Base-by-base conservation (phyloP, 1,139 yeast genomes). In the Sugiyamaella pinicola region DNA sequence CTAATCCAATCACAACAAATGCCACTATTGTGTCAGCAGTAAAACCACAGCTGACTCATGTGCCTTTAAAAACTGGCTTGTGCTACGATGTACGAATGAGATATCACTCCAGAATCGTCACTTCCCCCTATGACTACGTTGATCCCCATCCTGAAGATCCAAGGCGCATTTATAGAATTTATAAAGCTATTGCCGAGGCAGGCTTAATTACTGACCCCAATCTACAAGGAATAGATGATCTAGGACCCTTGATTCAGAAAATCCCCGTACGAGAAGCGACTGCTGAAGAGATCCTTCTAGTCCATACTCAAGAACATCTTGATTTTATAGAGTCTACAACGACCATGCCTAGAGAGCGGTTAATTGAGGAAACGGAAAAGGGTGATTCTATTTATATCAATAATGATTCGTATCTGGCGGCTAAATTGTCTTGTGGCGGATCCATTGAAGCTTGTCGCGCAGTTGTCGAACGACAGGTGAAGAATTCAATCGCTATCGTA, bases 71-170 rank as follows among this genome's bases (percentile, higher is more conserved):
- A 68, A 91, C 99, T 0, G 99, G 99, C 0, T 74, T 95, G 18
- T 95, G 96, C 56, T 95, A 95, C 70, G 99, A 95, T 67, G 97
- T 91, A 18, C 79, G 98, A 56, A 93, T 95, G 99, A 78, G 99
- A 58, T 93, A 91, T 69, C 99, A 95, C 67, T 96, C 97, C 39
- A 89, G 90, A 67, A 85, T 93, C 53, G 91, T 87, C 70, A 88
- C 96, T 2, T 86, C 95, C 4, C 89, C 93, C 60, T 87, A 83
- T 63, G 97, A 91, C 68, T 93, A 93, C 69, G 89, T 91, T 49
- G 99, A 95, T 66, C 99, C 99, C 2, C 99, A 95, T 68, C 99
- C 99, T 3, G 99, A 95, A 69, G 99, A 95, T 66, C 99, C 99
- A 10, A 81, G 99, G 58, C 82, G 99, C 61, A 93, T 93, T 45